These are phyloP conservation scores for Backusella macrospora DNA, from an alignment of 192 early-diverging fungal genomes.

Conservation along the genomic window DNA sequence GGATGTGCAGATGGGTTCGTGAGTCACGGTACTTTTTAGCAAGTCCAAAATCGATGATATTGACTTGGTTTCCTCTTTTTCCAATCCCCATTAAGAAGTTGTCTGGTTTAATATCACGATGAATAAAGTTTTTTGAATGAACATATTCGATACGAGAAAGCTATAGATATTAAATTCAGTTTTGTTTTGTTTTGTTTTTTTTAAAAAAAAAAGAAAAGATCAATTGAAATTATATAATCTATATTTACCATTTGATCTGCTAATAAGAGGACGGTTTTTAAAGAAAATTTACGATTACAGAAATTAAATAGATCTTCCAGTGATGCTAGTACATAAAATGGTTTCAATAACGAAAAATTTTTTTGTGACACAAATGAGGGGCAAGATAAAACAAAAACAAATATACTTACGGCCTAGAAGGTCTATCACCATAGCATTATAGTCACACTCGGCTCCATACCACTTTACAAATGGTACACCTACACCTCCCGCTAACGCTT, in stretches of 20 bases:
- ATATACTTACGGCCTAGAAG: constrained; percentile 66
- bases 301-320: constrained; percentile 92
- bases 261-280: constrained; percentile 84
- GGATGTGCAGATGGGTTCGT: constrained; percentile 82
- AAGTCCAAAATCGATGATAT: constrained; percentile 90
- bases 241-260: constrained; percentile 82
- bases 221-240: background rate
- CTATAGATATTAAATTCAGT: constrained; percentile 7
- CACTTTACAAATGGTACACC: constrained; percentile 86
- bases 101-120: constrained; percentile 88
- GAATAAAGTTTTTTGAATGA: constrained; percentile 84
- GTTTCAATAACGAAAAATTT: background rate
- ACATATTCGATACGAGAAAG: constrained; percentile 71
- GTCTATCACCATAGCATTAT: constrained; percentile 89
- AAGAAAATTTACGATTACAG: constrained; percentile 85
- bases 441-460: constrained; percentile 82
- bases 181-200: background rate
- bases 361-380: constrained; percentile 10
- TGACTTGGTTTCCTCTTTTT: constrained; percentile 80
- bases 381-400: background rate
- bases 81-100: constrained; percentile 91
- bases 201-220: background rate
- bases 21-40: constrained; percentile 87
- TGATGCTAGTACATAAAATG: constrained; percentile 44
- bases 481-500: constrained; percentile 89